Conservation (phyloP, 2,329 filamentous ascomycete species). For the Leptodontidium sp. region DNA sequence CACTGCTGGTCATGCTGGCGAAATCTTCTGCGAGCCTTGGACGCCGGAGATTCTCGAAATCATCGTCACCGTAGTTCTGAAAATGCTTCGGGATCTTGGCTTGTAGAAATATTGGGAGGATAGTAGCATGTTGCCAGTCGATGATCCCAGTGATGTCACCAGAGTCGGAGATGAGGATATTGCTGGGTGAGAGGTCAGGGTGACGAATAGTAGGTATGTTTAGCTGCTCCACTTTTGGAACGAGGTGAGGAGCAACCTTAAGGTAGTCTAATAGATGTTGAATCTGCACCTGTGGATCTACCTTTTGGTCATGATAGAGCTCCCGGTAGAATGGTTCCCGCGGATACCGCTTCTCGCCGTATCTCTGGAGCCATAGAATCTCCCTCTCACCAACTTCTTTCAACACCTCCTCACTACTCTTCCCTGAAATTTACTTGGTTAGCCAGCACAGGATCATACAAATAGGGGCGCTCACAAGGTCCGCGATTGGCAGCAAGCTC, state of each 20-base stretch:
- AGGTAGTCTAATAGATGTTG: conserved; percentile 32
- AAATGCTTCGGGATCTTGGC: conserved; percentile 47
- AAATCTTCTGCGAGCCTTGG: conserved; percentile 34
- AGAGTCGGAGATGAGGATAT: conserved; percentile 44
- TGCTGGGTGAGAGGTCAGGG: conserved; percentile 42
- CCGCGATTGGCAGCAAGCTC: conserved; percentile 31
- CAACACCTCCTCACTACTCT: conserved; percentile 32
- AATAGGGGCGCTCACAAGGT: conserved; percentile 33
- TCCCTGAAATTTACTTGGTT: conserved; percentile 28
- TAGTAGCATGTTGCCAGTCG: conserved; percentile 46
- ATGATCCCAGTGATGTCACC: conserved; percentile 45
- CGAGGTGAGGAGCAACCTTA: conserved; percentile 34
- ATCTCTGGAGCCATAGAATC: conserved; percentile 31
- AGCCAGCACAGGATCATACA: conserved; percentile 19
- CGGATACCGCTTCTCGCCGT: conserved; percentile 33
- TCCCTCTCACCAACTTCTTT: conserved; percentile 35
- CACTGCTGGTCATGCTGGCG: conserved; percentile 29
- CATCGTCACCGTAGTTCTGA: conserved; percentile 48
- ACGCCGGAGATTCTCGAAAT: conserved; percentile 35
- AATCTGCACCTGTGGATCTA: conserved; percentile 34
- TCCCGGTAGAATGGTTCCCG: conserved; percentile 34
- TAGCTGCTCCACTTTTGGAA: conserved; percentile 30
- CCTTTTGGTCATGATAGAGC: conserved; percentile 32
- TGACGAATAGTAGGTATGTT: conserved; percentile 35
- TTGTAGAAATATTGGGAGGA: conserved; percentile 45